phyloP scores from a whole-genome alignment of 805 yeast species.

The Wickerhamomyces bovis region DNA sequence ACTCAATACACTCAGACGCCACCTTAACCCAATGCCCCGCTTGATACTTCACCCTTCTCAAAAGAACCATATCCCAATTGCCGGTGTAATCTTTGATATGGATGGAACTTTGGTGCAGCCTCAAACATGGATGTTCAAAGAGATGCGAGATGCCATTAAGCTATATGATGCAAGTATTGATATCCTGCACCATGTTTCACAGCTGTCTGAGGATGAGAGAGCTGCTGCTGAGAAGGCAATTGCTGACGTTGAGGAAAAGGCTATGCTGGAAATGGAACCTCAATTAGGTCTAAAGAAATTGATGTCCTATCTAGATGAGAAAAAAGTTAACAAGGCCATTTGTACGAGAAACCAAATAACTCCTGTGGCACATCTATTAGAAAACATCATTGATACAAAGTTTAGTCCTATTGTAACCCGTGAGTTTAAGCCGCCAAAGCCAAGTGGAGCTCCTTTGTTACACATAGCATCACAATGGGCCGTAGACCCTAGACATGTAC shows the following conservation, averaged over 20 bases:
- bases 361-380: conserved; percentile 50
- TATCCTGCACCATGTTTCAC: conserved; percentile 44
- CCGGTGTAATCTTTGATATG: conserved; percentile 69
- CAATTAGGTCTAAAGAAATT: conserved; percentile 17
- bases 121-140: conserved; percentile 50
- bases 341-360: conserved; percentile 53
- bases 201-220: conserved; percentile 32
- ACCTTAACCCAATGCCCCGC: neutral
- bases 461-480: conserved; percentile 49
- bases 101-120: conserved; percentile 72
- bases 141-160: conserved; percentile 57
- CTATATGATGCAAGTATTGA: conserved; percentile 40
- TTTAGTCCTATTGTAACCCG: conserved; percentile 56
- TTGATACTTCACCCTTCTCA: neutral
- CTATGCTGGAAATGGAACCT: conserved; percentile 51
- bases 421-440: conserved; percentile 62
- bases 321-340: conserved; percentile 41
- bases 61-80: conserved; percentile 28
- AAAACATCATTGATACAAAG: conserved; percentile 34
- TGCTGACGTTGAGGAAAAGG: conserved; percentile 49
- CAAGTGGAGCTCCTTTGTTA: conserved; percentile 55
- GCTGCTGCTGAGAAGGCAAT: conserved; percentile 40
- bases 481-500: conserved; percentile 36
- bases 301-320: conserved; percentile 8
- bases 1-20: neutral